Evolutionary conservation across 148 eudicot genomes (phyloP), one percentile per base, ranked within the genome.

Genomic region (Nepenthes gracilis): DNA sequence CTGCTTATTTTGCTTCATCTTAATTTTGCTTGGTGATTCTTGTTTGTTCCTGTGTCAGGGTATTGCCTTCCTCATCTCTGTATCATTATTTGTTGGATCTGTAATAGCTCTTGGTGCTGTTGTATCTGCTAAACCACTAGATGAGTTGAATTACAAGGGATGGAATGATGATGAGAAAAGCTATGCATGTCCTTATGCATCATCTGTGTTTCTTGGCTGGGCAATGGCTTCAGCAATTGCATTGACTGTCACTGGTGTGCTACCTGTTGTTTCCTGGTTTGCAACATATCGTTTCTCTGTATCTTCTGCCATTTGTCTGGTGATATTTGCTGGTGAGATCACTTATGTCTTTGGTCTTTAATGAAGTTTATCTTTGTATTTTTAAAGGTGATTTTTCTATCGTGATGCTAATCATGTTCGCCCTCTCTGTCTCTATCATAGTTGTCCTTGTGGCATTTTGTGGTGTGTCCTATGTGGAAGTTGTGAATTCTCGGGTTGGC

Each of bases 221-320:
- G 96, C 95, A 53, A 78, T 89, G 81, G 91, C 96, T 66, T 82
- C 87, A 67, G 83, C 80, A 43, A 82, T 93, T 64, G 85, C 86
- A 62, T 77, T 93, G 40, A 56, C 78, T 49, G 84, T 86, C 55
- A 84, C 96, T 45, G 96, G 96, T 60, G 80, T 84, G 65, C 85
- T 93, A 57, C 96, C 99, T 40, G 81, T 88, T 58, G 70, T 80
- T 57, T 93, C 99, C 58, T 93, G 99, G 99, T 93, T 93, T 72
- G 85, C 99, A 43, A 93, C 99, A 9, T 93, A 93, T 72, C 85
- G 95, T 55, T 89, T 93, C 75, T 86, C 96, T 68, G 63, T 78
- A 47, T 88, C 86, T 64, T 88, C 99, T 77, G 99, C 95, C 58
- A 70, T 79, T 64, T 86, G 96, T 75, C 74, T 89, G 68, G 86